Conservation (phyloP, 306 rosid genomes). For the Castanea sativa region DNA sequence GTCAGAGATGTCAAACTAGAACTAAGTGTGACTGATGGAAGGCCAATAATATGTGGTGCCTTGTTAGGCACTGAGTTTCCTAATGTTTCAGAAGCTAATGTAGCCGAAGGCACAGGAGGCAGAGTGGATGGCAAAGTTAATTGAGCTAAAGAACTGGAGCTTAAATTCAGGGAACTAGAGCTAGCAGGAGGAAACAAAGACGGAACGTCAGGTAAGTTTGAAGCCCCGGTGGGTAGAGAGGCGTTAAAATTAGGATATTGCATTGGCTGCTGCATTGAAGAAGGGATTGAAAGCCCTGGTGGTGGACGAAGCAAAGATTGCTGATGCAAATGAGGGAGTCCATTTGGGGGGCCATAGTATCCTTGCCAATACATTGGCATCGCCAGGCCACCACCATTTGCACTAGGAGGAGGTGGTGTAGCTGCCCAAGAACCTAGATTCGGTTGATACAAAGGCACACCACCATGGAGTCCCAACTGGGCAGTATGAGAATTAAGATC, state of each 20-base stretch:
- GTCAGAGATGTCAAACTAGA: conserved; percentile 48
- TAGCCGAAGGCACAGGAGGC: conserved; percentile 37
- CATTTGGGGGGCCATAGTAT: conserved; percentile 81
- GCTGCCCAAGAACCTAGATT: conserved; percentile 80
- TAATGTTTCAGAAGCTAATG: conserved; percentile 53
- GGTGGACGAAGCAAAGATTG: conserved; percentile 84
- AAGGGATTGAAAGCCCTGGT: conserved; percentile 71
- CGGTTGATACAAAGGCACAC: conserved; percentile 83
- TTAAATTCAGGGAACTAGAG: conserved; percentile 38
- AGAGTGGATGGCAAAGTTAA: conserved; percentile 36
- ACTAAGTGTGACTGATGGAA: conserved; percentile 38
- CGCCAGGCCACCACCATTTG: conserved; percentile 73
- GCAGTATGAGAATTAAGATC: conserved; percentile 60
- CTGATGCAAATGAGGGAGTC: conserved; percentile 76
- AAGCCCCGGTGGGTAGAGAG: conserved; percentile 57
- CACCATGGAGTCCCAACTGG: conserved; percentile 70
- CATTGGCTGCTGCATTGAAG: conserved; percentile 77
- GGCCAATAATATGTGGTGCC: conserved; percentile 33
- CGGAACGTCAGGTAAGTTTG: conserved; percentile 63
- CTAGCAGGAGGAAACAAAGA: conserved; percentile 48
- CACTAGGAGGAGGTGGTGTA: conserved; percentile 65
- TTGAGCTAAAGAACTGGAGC: conserved; percentile 39
- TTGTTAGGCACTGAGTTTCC: conserved; percentile 51
- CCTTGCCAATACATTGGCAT: conserved; percentile 99
- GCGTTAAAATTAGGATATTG: conserved; percentile 63